Base-by-base conservation (phyloP, 192 early-diverging fungal genomes). In the Dissophora globulifera region DNA sequence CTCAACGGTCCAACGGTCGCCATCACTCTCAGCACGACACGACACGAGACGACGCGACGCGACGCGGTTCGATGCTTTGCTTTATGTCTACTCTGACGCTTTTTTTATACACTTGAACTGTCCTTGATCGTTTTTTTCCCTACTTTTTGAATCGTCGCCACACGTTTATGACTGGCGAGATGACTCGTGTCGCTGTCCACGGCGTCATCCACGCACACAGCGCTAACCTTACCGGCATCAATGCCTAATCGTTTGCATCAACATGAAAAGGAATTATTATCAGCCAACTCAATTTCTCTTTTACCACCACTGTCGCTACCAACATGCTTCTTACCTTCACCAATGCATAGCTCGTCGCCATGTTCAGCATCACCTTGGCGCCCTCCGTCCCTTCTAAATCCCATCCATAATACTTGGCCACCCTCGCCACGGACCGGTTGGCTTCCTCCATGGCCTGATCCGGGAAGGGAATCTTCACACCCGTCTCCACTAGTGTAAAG, bases 301-400 rank as follows among this genome's bases (percentile, higher is more conserved):
- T n/a, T n/a, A 13, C 13, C 13, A 40, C 8, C 38, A 40, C 38
- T 40, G 38, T 13, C 8, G 13, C 7, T 40, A 40, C 7, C 7
- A 10, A 40, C 38, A 40, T 40, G 7, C 13, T 9, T 19, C 10
- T 53, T 74, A 88, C 85, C 85, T 98, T 98, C 19, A 96, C 92
- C 16, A 95, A 58, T 7, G 87, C 91, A 78, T 98, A 98, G 20
- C 87, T 83, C 3, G 90, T 88, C 0, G 90, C 92, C 85, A 94
- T 70, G 66, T 95, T 81, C 30, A 93, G 54, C 80, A 95, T 85
- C 22, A 84, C 78, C 2, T 84, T 78, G 4, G 71, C 63, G 26
- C 84, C 86, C 15, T 85, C 66, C 8, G 67, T 12, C 17, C 81
- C 85, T 2, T 82, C 56, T 10, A 67, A 40, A 29, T 75, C 46